phyloP scores from a whole-genome alignment of 768 basidiomycete genomes.

The Boletus pseudo-olivaceus region DNA sequence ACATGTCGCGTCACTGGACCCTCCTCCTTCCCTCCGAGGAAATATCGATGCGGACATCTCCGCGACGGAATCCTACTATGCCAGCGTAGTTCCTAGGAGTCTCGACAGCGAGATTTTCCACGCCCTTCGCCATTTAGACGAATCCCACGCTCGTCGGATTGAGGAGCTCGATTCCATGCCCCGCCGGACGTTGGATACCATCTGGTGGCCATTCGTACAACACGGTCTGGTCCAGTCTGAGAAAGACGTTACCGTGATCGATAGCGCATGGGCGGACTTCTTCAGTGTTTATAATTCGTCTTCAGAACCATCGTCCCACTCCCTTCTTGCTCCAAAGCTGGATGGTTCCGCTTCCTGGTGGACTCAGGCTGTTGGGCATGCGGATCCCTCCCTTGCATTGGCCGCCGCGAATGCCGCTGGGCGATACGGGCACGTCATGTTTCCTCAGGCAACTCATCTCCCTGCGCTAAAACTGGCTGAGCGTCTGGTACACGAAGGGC shows the following conservation, averaged over 20 bases:
- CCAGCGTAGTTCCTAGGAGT: slow-evolving; percentile 38
- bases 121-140: slow-evolving; percentile 57
- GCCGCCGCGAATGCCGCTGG: slow-evolving; percentile 90
- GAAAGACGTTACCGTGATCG: slow-evolving; percentile 82
- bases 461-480: slow-evolving; percentile 87
- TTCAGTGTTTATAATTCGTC: slow-evolving; percentile 65
- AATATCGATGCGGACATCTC: slow-evolving; percentile 44
- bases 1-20: slow-evolving; percentile 48
- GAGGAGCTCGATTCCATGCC: slow-evolving; percentile 76
- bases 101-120: slow-evolving; percentile 39
- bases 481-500: slow-evolving; percentile 65
- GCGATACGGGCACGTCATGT: slow-evolving; percentile 96
- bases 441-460: slow-evolving; percentile 81
- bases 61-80: slow-evolving; percentile 72
- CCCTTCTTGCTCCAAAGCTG: slow-evolving; percentile 57
- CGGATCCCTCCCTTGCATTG: slow-evolving; percentile 67
- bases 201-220: slow-evolving; percentile 99
- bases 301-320: slow-evolving; percentile 25
- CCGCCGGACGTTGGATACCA: slow-evolving; percentile 62
- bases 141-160: slow-evolving; percentile 62
- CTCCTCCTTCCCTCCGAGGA: slow-evolving; percentile 52
- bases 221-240: slow-evolving; percentile 68
- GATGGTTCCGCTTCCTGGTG: slow-evolving; percentile 98
- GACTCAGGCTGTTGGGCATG: slow-evolving; percentile 92
- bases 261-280: slow-evolving; percentile 84